Evolutionary conservation across 208 protist genomes (phyloP), one percentile per base, ranked within the genome.

Genomic region (Acanthamoeba healyi): DNA sequence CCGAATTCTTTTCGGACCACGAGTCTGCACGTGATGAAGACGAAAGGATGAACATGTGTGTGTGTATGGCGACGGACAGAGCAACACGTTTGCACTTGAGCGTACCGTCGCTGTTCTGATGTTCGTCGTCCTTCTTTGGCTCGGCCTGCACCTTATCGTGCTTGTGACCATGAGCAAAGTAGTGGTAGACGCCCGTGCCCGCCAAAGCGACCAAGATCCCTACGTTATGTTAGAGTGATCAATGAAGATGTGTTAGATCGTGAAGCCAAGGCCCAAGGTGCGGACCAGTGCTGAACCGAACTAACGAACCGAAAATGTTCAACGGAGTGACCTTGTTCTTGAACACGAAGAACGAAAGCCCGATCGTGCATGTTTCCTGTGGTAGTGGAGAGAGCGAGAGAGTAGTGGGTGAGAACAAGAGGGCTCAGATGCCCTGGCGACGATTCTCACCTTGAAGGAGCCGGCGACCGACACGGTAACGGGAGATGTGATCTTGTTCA

Each of bases 401-500:
- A 54, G 15, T 54, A 15, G 6, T 9, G 0, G n/a, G 36, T 12
- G 1, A 9, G 14, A 67, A 63, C 56, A 26, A 19, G 7, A 79
- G 6, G 24, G 3, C 15, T 14, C 22, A n/a, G 24, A 49, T n/a
- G n/a, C n/a, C n/a, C n/a, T n/a, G n/a, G n/a, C n/a, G n/a, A n/a
- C n/a, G n/a, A 61, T 10, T 9, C 32, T 9, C 1, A 54, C 77
- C 84, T 95, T 95, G 58, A 95, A 63, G 79, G 93, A 93, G n/a
- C 94, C 94, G 14, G 77, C 51, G 19, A 95, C 92, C 4, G 92
- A 93, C 65, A 95, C 86, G 9, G 94, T 94, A 22, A 95, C 54
- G 9, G 94, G 86, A 9, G 94, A 95, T 26, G 92, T 95, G 49
- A 93, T 67, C 51, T 95, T 77, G 74, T 94, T 95, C 10, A 82